Percentiles rank a stretch among this genome's conserved stretches.
phyloP scores from a whole-genome alignment of 768 basidiomycete species.

The Leccinum sublutescens region DNA sequence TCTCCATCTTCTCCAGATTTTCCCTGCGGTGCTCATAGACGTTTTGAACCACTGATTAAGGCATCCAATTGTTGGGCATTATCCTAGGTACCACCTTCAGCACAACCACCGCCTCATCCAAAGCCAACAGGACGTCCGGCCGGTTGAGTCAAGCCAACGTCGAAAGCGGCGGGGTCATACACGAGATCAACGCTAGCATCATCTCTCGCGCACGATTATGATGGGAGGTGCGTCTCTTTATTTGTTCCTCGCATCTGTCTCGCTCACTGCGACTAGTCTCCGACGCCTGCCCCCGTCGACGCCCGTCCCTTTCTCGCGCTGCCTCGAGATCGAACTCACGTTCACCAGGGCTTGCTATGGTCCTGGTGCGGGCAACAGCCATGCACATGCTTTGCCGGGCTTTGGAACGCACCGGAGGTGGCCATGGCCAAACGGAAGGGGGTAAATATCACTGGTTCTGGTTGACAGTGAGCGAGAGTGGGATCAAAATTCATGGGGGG shows the following conservation, averaged over 20 bases:
- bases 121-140: not conserved
- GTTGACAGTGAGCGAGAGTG: slow-evolving; percentile 15
- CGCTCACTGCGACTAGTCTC: slow-evolving; percentile 10
- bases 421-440: slow-evolving; percentile 18
- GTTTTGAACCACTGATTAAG: slow-evolving; percentile 21
- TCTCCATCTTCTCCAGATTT: slow-evolving; percentile 22
- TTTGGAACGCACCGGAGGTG: slow-evolving; percentile 20
- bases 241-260: not conserved
- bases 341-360: slow-evolving; percentile 9
- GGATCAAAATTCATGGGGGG: not conserved
- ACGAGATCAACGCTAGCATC: slow-evolving; percentile 11
- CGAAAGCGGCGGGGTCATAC: not conserved
- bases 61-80: slow-evolving; percentile 17
- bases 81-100: slow-evolving; percentile 14
- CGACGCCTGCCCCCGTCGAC: slow-evolving; percentile 8
- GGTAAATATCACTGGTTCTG: slow-evolving; percentile 27
- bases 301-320: slow-evolving; percentile 6
- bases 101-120: not conserved
- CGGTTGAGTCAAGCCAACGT: not conserved
- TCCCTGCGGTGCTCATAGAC: slow-evolving; percentile 21
- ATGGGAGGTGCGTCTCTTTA: slow-evolving; percentile 49
- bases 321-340: slow-evolving; percentile 12
- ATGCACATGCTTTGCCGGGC: slow-evolving; percentile 12
- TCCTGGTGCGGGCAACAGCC: slow-evolving; percentile 14
- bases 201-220: slow-evolving; percentile 22